Base-by-base conservation (phyloP, 2,329 filamentous ascomycete genomes). In the Colletotrichum spaethianum region DNA sequence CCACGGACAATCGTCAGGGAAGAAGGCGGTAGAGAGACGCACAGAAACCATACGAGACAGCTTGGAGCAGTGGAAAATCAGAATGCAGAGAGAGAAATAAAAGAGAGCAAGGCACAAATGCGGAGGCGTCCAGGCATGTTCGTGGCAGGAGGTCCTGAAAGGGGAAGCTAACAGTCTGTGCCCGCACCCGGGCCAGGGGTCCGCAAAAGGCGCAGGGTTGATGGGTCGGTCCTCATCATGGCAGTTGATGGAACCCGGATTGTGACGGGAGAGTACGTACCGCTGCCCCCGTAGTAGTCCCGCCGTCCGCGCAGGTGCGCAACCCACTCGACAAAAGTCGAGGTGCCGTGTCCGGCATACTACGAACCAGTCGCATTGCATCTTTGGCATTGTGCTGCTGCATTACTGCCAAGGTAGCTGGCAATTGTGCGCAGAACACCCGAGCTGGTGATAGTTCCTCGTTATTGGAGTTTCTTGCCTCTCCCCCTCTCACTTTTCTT, bases 101-200 rank as follows among this genome's bases (percentile, higher is more conserved):
- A 67, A 44, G 64, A 74, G 28, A 48, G 38, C 23, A 23, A 57
- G 59, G 69, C 65, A 62, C 55, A 73, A 55, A 71, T 74, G 70
- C 70, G 65, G 70, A 74, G 73, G 44, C 50, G 48, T 42, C 50
- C 70, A 73, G 57, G 73, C 70, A 71, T 71, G 50, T 62, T 73
- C 68, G 67, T 72, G 55, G 71, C 26, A 72, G 59, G 36, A 55
- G 64, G 72, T 73, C 65, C 65, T 72, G 50, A 74, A 74, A 70
- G 57, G 73, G 70, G 73, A 73, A 73, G 70, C 62, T 70, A 73
- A 52, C 61, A 63, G 70, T 67, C 65, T 74, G 73, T 74, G 73
- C 73, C 70, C 62, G 72, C 64, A 66, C 59, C 33, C 48, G 50
- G 68, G 28, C 61, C 70, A 73, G 70, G 72, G 72, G 64, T 67